Evolutionary conservation across 805 yeast species (phyloP).

Genomic region (Millerozyma acaciae): DNA sequence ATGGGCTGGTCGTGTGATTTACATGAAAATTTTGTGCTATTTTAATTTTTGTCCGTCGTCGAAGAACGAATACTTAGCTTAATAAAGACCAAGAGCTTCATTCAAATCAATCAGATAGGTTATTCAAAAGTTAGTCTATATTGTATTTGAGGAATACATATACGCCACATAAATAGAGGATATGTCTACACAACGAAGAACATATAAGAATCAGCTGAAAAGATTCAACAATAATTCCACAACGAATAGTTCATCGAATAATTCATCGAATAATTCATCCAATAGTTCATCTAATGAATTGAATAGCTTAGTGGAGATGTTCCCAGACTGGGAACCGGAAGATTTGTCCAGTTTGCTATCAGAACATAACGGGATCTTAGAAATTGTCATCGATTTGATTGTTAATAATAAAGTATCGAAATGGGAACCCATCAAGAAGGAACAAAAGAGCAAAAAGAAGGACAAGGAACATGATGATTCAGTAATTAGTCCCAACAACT

Average conservation of each 20-base stretch:
- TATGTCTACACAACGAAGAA: conserved; percentile 32
- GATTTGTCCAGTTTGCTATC: conserved; percentile 73
- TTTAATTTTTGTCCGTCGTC: conserved; percentile 3
- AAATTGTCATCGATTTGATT: conserved; percentile 78
- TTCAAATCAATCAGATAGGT: conserved; percentile 6
- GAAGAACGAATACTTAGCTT: conserved; percentile 4
- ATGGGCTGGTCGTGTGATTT: conserved; percentile 9
- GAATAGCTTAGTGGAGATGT: conserved; percentile 74
- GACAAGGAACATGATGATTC: conserved; percentile 19
- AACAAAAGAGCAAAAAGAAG: conserved; percentile 47
- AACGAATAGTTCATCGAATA: no score
- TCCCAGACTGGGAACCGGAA: conserved; percentile 91
- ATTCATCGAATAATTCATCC: conserved; percentile 5
- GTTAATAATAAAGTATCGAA: conserved; percentile 85
- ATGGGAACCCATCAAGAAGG: conserved; percentile 91
- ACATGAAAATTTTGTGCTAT: conserved; percentile 6
- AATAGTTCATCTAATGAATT: conserved; percentile 24
- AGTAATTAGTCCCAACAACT: conserved; percentile 5
- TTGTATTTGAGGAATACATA: conserved; percentile 6
- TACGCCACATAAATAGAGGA: conserved; percentile 5
- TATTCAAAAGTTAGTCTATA: conserved; percentile 1
- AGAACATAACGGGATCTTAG: conserved; percentile 72
- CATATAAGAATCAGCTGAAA: conserved; percentile 46
- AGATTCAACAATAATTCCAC: conserved; percentile 28
- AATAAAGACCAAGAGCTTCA: conserved; percentile 1